Percentiles rank a stretch among this genome's conserved stretches.
phyloP scores from a whole-genome alignment of 228 moss, liverwort and hornwort species.

The Sphagnum fallax region DNA sequence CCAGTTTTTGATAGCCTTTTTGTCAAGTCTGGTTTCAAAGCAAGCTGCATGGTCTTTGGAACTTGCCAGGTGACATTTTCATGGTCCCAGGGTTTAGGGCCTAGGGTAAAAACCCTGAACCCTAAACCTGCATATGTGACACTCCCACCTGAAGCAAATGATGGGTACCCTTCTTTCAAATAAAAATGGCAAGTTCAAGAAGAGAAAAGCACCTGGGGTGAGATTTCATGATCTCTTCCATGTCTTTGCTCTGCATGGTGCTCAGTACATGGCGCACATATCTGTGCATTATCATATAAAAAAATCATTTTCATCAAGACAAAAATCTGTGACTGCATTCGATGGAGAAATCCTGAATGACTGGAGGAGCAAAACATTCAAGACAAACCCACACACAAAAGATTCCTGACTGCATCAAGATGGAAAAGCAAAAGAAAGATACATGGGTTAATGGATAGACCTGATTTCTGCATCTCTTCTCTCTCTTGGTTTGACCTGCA shows the following conservation, averaged over 20 bases:
- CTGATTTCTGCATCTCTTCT: constrained; percentile 98
- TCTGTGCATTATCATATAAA: constrained; percentile 29
- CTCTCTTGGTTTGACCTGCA: constrained; percentile 91
- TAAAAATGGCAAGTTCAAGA: not conserved
- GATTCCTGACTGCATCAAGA: not conserved
- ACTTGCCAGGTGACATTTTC: not conserved
- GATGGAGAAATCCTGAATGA: not conserved
- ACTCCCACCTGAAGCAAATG: too few relatives aligned
- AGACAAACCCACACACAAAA: not conserved
- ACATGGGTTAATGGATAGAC: constrained; percentile 15
- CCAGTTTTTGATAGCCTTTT: not conserved
- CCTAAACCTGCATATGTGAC: too few relatives aligned
- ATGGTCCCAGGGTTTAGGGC: not conserved
- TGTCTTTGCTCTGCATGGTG: constrained; percentile 31
- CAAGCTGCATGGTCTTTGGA: not conserved
- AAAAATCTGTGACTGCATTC: not conserved
- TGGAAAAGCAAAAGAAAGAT: not conserved
- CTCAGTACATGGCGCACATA: constrained; percentile 82
- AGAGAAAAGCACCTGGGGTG: constrained; percentile 65
- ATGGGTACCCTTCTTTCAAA: not conserved
- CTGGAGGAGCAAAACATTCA: not conserved
- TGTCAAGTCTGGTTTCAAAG: not conserved
- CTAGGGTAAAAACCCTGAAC: not conserved
- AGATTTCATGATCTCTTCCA: constrained; percentile 44
- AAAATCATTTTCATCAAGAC: not conserved